phyloP scores from a whole-genome alignment of 345 rosid genomes.

The Excoecaria agallocha region DNA sequence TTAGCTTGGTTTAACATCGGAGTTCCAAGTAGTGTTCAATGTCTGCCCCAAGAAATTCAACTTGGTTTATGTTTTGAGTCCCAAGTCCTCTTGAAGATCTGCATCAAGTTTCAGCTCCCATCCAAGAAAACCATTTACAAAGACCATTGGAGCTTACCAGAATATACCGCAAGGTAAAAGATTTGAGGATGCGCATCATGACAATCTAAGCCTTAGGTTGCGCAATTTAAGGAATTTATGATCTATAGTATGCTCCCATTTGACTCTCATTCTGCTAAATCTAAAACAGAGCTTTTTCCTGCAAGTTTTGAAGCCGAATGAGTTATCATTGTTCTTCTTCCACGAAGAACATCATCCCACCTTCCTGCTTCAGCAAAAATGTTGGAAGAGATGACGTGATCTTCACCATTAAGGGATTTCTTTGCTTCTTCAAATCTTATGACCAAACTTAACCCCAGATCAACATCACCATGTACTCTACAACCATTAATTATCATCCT shows the following conservation, averaged over 20 bases:
- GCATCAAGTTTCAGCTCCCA: too few relatives aligned
- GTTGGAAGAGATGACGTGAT: constrained; percentile 23
- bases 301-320: constrained; percentile 18
- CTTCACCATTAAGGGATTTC: constrained; percentile 3
- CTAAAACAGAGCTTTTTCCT: constrained; percentile 25
- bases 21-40: too few relatives aligned
- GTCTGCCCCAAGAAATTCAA: too few relatives aligned
- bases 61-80: too few relatives aligned
- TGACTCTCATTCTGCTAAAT: constrained; percentile 3
- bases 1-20: too few relatives aligned
- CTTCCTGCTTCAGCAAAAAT: constrained; percentile 28
- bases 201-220: too few relatives aligned
- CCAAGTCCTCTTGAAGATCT: too few relatives aligned
- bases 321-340: constrained; percentile 15
- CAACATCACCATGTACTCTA: constrained; percentile 23
- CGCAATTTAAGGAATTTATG: not conserved
- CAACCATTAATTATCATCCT: constrained; percentile 27
- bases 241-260: not conserved
- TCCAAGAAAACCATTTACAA: too few relatives aligned
- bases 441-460: constrained; percentile 21
- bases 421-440: not conserved
- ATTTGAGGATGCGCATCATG: too few relatives aligned
- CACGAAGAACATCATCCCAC: constrained; percentile 27
- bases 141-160: too few relatives aligned
- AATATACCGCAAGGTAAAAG: too few relatives aligned